phyloP scores from a whole-genome alignment of 176 grass and related monocot species.

The Cenchrus purpureus region DNA sequence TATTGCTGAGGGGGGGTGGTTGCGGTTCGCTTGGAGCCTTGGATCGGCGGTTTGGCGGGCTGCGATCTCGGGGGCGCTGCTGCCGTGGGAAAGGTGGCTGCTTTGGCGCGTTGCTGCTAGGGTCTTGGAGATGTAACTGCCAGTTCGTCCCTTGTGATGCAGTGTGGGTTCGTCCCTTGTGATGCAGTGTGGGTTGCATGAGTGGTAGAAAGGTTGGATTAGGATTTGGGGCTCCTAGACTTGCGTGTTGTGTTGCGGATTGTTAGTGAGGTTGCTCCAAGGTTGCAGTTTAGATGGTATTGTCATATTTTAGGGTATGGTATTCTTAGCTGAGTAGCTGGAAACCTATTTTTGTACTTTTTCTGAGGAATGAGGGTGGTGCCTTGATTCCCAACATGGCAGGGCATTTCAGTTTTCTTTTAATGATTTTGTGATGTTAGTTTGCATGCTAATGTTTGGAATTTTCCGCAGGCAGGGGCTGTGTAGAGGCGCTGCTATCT shows the following conservation, averaged over 20 bases:
- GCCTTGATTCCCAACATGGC: background rate
- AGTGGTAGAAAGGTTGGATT: constrained; percentile 3
- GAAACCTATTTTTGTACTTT: background rate
- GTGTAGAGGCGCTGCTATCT: background rate
- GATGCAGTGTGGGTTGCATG: constrained; percentile 10
- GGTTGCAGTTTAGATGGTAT: background rate
- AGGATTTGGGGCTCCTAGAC: background rate
- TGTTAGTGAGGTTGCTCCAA: constrained; percentile 1
- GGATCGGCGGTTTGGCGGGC: background rate
- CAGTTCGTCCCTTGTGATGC: constrained; percentile 5
- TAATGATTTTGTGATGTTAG: constrained; percentile 1
- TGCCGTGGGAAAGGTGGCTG: background rate
- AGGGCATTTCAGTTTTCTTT: background rate
- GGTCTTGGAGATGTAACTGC: constrained; percentile 8
- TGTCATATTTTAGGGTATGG: background rate
- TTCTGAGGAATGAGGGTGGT: background rate
- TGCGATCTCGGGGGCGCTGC: background rate
- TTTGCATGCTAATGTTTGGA: constrained; percentile 24
- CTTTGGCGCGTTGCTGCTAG: background rate
- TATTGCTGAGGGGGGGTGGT: constrained; percentile 11
- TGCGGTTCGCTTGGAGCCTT: constrained; percentile 15
- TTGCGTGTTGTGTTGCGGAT: constrained; percentile 10
- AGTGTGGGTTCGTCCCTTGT: background rate
- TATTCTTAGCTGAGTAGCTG: background rate
- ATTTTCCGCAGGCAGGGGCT: constrained; percentile 37